These are phyloP conservation scores for Cocos nucifera DNA, from an alignment of 176 grass and related monocot species.

Conservation along the genomic window DNA sequence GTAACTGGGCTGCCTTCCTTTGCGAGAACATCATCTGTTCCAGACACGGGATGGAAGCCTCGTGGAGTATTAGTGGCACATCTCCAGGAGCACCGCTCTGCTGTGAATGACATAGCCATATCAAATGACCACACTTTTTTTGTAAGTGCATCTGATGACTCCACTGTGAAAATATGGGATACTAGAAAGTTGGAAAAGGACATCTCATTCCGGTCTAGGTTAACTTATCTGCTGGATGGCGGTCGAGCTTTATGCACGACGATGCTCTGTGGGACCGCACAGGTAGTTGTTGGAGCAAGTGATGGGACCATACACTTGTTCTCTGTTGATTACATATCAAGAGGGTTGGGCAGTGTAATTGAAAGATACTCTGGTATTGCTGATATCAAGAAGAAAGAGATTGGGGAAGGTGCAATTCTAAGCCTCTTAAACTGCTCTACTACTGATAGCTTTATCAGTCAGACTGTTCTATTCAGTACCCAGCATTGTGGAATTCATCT, in stretches of 20 bases:
- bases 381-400: slow-evolving; percentile 67
- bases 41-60: slow-evolving; percentile 75
- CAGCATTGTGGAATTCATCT: slow-evolving; percentile 72
- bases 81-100: slow-evolving; percentile 75
- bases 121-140: slow-evolving; percentile 79
- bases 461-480: slow-evolving; percentile 82
- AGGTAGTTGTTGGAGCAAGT: slow-evolving; percentile 64
- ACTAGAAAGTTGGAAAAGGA: slow-evolving; percentile 95
- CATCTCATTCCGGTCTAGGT: slow-evolving; percentile 89
- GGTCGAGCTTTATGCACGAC: slow-evolving; percentile 71
- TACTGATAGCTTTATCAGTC: slow-evolving; percentile 45
- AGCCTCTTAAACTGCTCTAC: slow-evolving; percentile 65
- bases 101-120: slow-evolving; percentile 84
- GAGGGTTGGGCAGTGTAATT: slow-evolving; percentile 56
- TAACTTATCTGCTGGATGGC: slow-evolving; percentile 68
- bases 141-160: slow-evolving; percentile 82
- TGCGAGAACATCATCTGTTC: slow-evolving; percentile 33
- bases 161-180: slow-evolving; percentile 95
- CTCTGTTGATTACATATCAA: slow-evolving; percentile 73
- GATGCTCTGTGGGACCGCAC: slow-evolving; percentile 70
- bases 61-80: slow-evolving; percentile 91
- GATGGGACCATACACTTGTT: slow-evolving; percentile 82
- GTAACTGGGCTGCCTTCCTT: slow-evolving; percentile 44
- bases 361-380: slow-evolving; percentile 83
- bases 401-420: slow-evolving; percentile 76